Evolutionary conservation across 306 rosid species (phyloP).

Genomic region (Cicer pinnatifidum): DNA sequence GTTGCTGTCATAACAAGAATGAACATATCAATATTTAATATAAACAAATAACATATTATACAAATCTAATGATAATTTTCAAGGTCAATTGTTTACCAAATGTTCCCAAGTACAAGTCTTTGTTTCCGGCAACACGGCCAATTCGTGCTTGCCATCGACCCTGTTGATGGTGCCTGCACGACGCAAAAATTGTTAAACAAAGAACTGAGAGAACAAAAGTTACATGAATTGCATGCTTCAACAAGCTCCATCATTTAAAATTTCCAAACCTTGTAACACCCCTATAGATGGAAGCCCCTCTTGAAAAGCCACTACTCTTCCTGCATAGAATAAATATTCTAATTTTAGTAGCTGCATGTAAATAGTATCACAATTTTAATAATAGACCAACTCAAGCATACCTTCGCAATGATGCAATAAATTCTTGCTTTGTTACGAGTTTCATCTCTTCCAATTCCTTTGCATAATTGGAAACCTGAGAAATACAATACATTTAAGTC

Average conservation of each 20-base stretch:
- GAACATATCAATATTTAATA: background rate
- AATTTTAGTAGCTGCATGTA: background rate
- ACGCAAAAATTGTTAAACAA: constrained; percentile 10
- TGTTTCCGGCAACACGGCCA: constrained; percentile 99
- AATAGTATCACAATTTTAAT: background rate
- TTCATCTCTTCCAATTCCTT: constrained; percentile 94
- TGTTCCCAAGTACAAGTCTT: constrained; percentile 91
- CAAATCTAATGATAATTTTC: background rate
- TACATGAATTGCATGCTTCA: background rate
- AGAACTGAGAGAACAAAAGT: background rate
- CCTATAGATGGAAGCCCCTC: constrained; percentile 93
- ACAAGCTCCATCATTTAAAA: background rate
- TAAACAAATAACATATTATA: background rate
- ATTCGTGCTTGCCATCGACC: constrained; percentile 99
- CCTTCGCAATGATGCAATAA: constrained; percentile 95
- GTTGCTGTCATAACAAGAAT: constrained; percentile 62
- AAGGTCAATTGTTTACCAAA: constrained; percentile 58
- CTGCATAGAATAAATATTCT: constrained; percentile 46
- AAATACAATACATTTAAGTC: background rate
- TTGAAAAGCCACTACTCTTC: constrained; percentile 97
- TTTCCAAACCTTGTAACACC: constrained; percentile 85
- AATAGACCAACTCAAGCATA: constrained; percentile 3
- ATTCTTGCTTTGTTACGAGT: constrained; percentile 87
- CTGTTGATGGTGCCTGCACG: constrained; percentile 92
- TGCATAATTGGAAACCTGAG: constrained; percentile 70